These are phyloP conservation scores for Parastagonospora avenae DNA, from an alignment of 2,329 filamentous ascomycete genomes.

Conservation along the genomic window DNA sequence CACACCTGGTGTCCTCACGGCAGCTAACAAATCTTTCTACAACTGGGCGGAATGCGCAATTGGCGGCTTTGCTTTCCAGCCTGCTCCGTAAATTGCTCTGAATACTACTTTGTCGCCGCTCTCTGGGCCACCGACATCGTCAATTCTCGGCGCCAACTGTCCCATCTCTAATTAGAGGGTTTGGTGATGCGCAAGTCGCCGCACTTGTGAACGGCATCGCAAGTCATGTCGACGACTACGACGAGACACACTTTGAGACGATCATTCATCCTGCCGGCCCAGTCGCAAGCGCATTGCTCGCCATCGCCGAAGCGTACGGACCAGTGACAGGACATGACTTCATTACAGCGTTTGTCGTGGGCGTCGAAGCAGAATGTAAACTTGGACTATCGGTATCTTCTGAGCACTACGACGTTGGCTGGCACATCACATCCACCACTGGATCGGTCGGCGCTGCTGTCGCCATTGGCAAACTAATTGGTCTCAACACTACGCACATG, in stretches of 20 bases:
- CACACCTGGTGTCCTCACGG: conserved; percentile 48
- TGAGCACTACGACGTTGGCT: conserved; percentile 61
- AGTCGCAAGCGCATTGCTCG: conserved; percentile 57
- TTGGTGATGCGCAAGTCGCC: conserved; percentile 55
- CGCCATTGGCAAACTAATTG: conserved; percentile 56
- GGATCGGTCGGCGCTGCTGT: conserved; percentile 61
- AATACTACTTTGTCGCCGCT: conserved; percentile 45
- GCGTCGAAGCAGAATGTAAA: conserved; percentile 60
- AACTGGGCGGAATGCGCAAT: conserved; percentile 62
- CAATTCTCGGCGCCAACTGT: conserved; percentile 43
- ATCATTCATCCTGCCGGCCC: conserved; percentile 62
- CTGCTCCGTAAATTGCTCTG: conserved; percentile 49
- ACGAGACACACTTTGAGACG: conserved; percentile 62
- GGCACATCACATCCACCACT: conserved; percentile 61
- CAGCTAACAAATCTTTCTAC: conserved; percentile 57
- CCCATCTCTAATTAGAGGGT: conserved; percentile 30
- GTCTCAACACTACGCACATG: conserved; percentile 47
- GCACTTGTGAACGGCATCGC: conserved; percentile 61
- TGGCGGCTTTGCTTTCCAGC: conserved; percentile 54
- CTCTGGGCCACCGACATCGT: conserved; percentile 45
- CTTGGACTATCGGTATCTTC: conserved; percentile 59
- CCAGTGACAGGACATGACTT: conserved; percentile 54
- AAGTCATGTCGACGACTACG: conserved; percentile 62
- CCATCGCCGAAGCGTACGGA: conserved; percentile 52
- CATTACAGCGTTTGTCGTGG: conserved; percentile 57